Conservation (phyloP, 495 filamentous ascomycete genomes). For the Lasiosphaeria miniovina region DNA sequence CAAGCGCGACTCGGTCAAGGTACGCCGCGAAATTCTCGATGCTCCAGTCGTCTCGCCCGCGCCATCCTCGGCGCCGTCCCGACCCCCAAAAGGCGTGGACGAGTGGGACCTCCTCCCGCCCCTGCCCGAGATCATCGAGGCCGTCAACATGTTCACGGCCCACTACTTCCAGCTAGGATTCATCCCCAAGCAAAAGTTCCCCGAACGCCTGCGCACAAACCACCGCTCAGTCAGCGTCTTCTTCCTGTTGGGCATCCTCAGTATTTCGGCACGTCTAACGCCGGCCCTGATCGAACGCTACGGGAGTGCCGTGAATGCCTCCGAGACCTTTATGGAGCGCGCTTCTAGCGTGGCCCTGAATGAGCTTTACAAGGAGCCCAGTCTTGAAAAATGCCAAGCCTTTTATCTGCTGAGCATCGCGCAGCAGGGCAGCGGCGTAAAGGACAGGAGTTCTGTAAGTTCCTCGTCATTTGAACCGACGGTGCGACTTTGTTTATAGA, state of each 20-base stretch:
- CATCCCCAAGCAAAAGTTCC: constrained; percentile 49
- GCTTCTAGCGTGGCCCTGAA: constrained; percentile 42
- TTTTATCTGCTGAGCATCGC: constrained; percentile 53
- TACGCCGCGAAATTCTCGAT: constrained; percentile 35
- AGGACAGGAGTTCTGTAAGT: constrained; percentile 46
- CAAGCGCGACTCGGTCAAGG: constrained; percentile 35
- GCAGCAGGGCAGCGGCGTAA: constrained; percentile 48
- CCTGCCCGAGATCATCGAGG: constrained; percentile 40
- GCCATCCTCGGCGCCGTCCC: constrained; percentile 10
- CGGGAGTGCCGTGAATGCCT: constrained; percentile 42
- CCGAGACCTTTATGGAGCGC: constrained; percentile 48
- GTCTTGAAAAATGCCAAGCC: constrained; percentile 49
- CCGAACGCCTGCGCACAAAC: constrained; percentile 38
- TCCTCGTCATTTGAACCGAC: neutral
- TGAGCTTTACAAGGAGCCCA: constrained; percentile 48
- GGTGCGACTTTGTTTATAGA: neutral
- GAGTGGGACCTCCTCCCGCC: constrained; percentile 46
- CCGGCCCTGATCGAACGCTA: constrained; percentile 41
- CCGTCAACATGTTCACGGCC: constrained; percentile 42
- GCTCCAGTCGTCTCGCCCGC: constrained; percentile 26
- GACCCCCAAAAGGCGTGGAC: constrained; percentile 27
- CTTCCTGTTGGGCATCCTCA: constrained; percentile 45
- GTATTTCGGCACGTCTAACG: constrained; percentile 48
- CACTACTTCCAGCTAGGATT: constrained; percentile 53
- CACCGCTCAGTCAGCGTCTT: constrained; percentile 45